Percentiles rank a stretch among this genome's conserved stretches.
Evolutionary conservation across 768 basidiomycete genomes (phyloP).

Genomic region (Phlebiopsis flavidoalba): DNA sequence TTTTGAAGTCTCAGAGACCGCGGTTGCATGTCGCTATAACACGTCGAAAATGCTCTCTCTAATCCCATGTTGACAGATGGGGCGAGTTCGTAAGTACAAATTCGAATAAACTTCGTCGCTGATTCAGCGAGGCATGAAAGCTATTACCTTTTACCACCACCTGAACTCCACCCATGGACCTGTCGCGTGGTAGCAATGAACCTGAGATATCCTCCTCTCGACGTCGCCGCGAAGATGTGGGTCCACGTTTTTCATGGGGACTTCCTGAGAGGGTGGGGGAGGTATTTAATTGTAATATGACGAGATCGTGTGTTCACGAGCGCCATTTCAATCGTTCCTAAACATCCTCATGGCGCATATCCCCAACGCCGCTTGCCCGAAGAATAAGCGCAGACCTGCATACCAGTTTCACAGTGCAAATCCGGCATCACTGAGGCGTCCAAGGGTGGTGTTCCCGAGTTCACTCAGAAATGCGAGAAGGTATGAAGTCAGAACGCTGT

Average conservation of each 20-base stretch:
- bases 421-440: conserved; percentile 53
- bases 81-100: conserved; percentile 97
- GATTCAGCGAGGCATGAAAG: conserved; percentile 94
- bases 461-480: conserved; percentile 74
- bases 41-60: background rate
- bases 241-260: conserved; percentile 93
- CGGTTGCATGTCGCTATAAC: conserved; percentile 45
- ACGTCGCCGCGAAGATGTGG: conserved; percentile 52
- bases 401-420: conserved; percentile 60
- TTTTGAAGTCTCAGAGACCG: conserved; percentile 94
- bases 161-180: conserved; percentile 91
- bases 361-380: conserved; percentile 71
- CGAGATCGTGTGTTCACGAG: conserved; percentile 24
- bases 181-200: conserved; percentile 38
- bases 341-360: conserved; percentile 75
- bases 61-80: conserved; percentile 51
- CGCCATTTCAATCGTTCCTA: conserved; percentile 86
- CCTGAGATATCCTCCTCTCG: conserved; percentile 56
- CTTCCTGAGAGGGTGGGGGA: conserved; percentile 99
- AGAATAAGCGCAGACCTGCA: conserved; percentile 50
- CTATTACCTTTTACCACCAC: conserved; percentile 83
- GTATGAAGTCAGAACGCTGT: conserved; percentile 76
- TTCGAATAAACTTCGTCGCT: conserved; percentile 81
- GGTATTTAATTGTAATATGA: conserved; percentile 60
- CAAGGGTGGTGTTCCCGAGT: conserved; percentile 72